Base-by-base conservation (phyloP, 169 alveolate species). In the Plasmodium cynomolgi region DNA sequence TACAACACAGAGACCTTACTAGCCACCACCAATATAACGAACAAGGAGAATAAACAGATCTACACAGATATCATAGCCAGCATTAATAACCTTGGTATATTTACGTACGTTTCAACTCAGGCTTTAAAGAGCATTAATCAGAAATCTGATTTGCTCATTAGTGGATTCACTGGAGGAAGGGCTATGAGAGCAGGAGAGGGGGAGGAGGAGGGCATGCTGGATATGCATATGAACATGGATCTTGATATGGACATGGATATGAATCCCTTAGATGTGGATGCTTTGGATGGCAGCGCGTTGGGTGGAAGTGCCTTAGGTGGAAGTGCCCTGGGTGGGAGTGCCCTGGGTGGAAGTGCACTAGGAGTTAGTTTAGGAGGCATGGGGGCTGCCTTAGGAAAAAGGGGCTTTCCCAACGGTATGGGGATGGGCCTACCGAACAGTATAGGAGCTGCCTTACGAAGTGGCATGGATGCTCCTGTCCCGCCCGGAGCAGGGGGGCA, bases 61-160 rank as follows among this genome's bases (percentile, higher is more conserved):
- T 85, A 85, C 68, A 85, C 73, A 20, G 93, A 85, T 62, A 85
- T 85, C 41, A 73, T 50, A 47, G 54, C 86, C 0, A 85, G 80
- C 62, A 85, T 85, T n/a, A 85, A 85, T 29, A 85, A 85, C 80
- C 58, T 85, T 29, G 93, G 93, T 8, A 58, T 85, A 1, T 85
- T 85, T 75, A 85, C 93, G 13, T 85, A 85, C 71, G 37, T 85
- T 15, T 85, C 93, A 31, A 85, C 93, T 2, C 93, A 85, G 80
- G 93, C 85, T 75, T 75, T 85, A 75, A 85, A 85, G 31, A 85
- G 81, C 39, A 44, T 85, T 8, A 85, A 85, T 71, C 34, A 41
- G 2, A 85, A 85, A 34, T 50, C 86, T 0, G 84, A 85, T 85
- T 11, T 85, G 17, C 23, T 85, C 3, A 20, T 84, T 9, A 84